Evolutionary conservation across 2,329 filamentous ascomycete genomes (phyloP).

Genomic region (Aspergillus fructus): DNA sequence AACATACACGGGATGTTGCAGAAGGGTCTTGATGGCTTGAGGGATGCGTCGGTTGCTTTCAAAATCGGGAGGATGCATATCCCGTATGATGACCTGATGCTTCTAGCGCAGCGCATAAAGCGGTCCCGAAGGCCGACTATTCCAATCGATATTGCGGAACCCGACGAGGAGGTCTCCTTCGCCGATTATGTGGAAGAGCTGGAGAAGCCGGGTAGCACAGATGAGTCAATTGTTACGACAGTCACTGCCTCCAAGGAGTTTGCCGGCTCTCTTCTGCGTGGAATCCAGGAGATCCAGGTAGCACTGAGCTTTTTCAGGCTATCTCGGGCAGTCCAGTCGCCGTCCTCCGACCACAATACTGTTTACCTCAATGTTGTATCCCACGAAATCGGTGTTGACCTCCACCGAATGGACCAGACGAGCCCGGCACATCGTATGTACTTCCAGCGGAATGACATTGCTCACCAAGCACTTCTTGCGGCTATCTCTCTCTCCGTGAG

Average conservation of each 20-base stretch:
- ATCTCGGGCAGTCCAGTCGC: slow-evolving; percentile 72
- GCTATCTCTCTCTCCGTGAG: slow-evolving; percentile 91
- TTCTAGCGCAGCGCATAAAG: slow-evolving; percentile 36
- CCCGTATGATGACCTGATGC: slow-evolving; percentile 80
- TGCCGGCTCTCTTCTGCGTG: slow-evolving; percentile 80
- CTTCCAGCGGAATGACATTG: slow-evolving; percentile 87
- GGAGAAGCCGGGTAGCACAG: slow-evolving; percentile 64
- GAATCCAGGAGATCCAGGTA: slow-evolving; percentile 95
- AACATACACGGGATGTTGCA: slow-evolving; percentile 92
- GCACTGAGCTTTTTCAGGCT: slow-evolving; percentile 88
- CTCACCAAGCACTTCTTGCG: slow-evolving; percentile 89
- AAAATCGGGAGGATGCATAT: slow-evolving; percentile 90
- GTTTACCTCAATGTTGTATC: slow-evolving; percentile 84
- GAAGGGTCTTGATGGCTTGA: slow-evolving; percentile 78
- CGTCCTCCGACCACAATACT: slow-evolving; percentile 66
- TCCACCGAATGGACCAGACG: slow-evolving; percentile 86
- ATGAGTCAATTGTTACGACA: slow-evolving; percentile 71
- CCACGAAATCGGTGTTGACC: slow-evolving; percentile 92
- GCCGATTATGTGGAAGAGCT: slow-evolving; percentile 73
- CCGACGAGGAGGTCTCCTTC: slow-evolving; percentile 62
- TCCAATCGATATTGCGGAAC: slow-evolving; percentile 40
- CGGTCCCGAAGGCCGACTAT: slow-evolving; percentile 35
- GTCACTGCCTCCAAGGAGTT: slow-evolving; percentile 94
- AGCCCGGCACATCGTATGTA: slow-evolving; percentile 98
- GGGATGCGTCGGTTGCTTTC: slow-evolving; percentile 84